phyloP scores from a whole-genome alignment of 2,329 filamentous ascomycete species.

The Aspergillus quadrilineatus region DNA sequence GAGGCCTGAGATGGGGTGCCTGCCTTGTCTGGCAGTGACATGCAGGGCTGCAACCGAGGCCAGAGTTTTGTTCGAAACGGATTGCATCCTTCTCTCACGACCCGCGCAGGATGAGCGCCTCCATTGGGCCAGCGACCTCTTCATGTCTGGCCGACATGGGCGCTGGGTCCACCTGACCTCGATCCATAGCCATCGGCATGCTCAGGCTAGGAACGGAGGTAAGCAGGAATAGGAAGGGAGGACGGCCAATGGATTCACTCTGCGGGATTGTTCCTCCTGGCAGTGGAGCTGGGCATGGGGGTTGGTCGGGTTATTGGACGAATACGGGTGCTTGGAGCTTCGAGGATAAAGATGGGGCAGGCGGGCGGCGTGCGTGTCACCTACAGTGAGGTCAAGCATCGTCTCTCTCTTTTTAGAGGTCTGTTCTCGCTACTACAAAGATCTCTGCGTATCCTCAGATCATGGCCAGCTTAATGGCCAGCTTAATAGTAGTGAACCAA shows the following conservation, averaged over 20 bases:
- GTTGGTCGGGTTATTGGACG: neutral
- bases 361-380: no score
- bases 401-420: no score
- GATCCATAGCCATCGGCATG: neutral
- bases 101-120: neutral
- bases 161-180: neutral
- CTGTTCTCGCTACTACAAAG: no score
- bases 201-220: neutral
- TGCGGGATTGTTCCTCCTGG: neutral
- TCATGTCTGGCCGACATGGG: neutral
- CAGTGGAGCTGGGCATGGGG: conserved; percentile 7
- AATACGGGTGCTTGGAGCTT: neutral
- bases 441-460: neutral
- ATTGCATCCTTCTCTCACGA: neutral
- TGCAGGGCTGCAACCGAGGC: neutral
- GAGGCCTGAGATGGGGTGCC: neutral
- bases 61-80: neutral
- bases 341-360: no score
- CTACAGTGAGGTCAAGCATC: neutral
- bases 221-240: neutral
- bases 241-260: neutral
- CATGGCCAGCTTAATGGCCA: neutral
- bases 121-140: neutral
- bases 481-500: neutral
- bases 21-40: neutral